Evolutionary conservation across 495 filamentous ascomycete species (phyloP).

Genomic region (Parathielavia hyrcaniae): DNA sequence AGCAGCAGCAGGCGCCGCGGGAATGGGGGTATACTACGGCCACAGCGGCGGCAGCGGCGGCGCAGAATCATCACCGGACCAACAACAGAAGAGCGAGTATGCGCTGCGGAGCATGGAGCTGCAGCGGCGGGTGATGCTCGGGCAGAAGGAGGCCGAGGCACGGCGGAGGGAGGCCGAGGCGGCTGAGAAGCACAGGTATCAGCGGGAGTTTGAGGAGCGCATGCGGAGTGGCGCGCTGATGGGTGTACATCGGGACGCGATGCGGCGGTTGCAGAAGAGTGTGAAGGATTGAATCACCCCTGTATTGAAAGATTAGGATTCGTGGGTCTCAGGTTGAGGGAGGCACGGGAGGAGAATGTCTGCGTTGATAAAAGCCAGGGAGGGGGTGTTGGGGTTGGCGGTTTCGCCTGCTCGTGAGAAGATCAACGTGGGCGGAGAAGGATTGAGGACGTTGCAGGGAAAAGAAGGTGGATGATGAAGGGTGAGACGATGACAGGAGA

Average conservation of each 20-base stretch:
- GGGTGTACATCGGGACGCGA: conserved; percentile 71
- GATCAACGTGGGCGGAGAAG: too few relatives aligned
- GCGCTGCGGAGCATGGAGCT: conserved; percentile 38
- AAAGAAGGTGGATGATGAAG: too few relatives aligned
- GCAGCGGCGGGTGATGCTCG: conserved; percentile 39
- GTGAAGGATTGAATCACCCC: conserved; percentile 44
- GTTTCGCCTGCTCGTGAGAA: too few relatives aligned
- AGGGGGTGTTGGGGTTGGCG: too few relatives aligned
- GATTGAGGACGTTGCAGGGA: too few relatives aligned
- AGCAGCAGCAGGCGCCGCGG: too few relatives aligned
- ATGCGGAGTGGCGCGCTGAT: conserved; percentile 74
- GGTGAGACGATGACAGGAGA: too few relatives aligned
- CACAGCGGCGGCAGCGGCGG: neutral
- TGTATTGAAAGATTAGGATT: neutral
- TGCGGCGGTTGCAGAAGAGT: conserved; percentile 74
- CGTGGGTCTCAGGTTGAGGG: too few relatives aligned
- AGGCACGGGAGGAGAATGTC: neutral
- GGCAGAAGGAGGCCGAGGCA: conserved; percentile 44
- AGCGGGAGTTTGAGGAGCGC: conserved; percentile 59
- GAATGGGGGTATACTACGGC: neutral
- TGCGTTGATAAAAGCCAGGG: neutral
- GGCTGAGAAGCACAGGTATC: conserved; percentile 39
- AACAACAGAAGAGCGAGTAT: conserved; percentile 12
- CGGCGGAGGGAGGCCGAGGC: conserved; percentile 42
- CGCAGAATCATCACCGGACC: too few relatives aligned